Conservation (phyloP, 495 filamentous ascomycete genomes). For the Jackrogersella multiformis region DNA sequence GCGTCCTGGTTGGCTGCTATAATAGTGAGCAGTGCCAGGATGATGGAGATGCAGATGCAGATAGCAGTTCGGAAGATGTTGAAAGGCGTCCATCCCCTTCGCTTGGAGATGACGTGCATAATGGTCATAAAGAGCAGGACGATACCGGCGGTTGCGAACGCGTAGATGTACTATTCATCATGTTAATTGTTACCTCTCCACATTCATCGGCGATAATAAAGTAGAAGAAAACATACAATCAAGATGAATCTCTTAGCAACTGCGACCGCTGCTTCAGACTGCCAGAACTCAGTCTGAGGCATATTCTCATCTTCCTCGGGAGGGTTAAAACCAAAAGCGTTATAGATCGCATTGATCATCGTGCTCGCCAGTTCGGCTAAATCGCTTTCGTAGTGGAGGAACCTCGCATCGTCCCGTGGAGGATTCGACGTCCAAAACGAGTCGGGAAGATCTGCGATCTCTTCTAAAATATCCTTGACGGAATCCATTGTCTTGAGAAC, state of each 20-base stretch:
- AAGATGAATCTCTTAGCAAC: slow-evolving; percentile 38
- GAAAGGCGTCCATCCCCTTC: slow-evolving; percentile 45
- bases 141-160: slow-evolving; percentile 56
- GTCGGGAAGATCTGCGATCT: slow-evolving; percentile 40
- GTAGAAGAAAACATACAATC: slow-evolving; percentile 45
- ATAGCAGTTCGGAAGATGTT: slow-evolving; percentile 49
- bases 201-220: not conserved
- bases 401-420: slow-evolving; percentile 1
- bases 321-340: slow-evolving; percentile 43
- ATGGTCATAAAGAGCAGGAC: slow-evolving; percentile 53
- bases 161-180: slow-evolving; percentile 50
- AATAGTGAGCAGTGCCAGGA: slow-evolving; percentile 45
- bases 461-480: slow-evolving; percentile 31
- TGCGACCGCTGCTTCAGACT: slow-evolving; percentile 22
- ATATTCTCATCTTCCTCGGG: slow-evolving; percentile 35
- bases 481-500: slow-evolving; percentile 24
- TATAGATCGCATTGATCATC: slow-evolving; percentile 45
- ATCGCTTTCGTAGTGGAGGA: slow-evolving; percentile 13
- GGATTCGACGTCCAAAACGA: slow-evolving; percentile 36
- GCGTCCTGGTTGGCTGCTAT: slow-evolving; percentile 37
- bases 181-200: not conserved
- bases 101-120: slow-evolving; percentile 50
- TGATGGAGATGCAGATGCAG: slow-evolving; percentile 48
- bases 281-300: slow-evolving; percentile 15
- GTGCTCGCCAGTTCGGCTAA: slow-evolving; percentile 33